Evolutionary conservation across 1,284 basidiomycete genomes (phyloP), one percentile per base, ranked within the genome.

Genomic region (Sanghuangporus sanghuang): DNA sequence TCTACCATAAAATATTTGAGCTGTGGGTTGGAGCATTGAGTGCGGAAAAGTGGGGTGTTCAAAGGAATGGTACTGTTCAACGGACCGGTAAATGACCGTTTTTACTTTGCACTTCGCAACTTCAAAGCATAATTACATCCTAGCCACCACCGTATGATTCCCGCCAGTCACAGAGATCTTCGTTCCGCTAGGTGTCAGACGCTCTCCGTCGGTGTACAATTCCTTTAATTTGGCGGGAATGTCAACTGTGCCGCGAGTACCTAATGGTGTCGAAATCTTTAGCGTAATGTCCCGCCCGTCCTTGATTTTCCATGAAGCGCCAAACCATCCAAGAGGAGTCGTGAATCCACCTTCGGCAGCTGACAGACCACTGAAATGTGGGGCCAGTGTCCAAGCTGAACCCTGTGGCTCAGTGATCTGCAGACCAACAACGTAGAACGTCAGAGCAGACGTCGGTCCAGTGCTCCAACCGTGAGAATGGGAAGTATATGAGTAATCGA

Each of bases 401-500:
- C 79, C 80, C 63, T 75, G 71, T 0, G 76, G 74, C 8, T 74
- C 71, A 0, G 75, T 78, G 18, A 81, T 67, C 11, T 72, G 74
- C 8, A 82, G 67, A n/a, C 80, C 80, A 6, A 79, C 72, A 6
- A 81, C 71, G 63, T 79, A 79, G 67, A 77, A 78, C 2, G 79
- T 80, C 3, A 81, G 69, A 1, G 78, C 77, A 6, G 76, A 75
- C 0, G 80, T 82, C 1, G 80, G 79, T 0, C 79, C 80, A 18
- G 77, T 69, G 38, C 76, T 77, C 79, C 79, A 81, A 0, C 79
- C 79, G 63, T 81, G 79, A 6, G 79, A 71, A 67, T 81, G 80
- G 68, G 76, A 78, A 0, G 77, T 80, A 68, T 80, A 81, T 0
- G 79, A 71, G 42, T 77, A 71, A 67, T 82, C 81, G 64, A 79